These are phyloP conservation scores for Posidonia oceanica DNA, from an alignment of 116 monocot genomes.

Conservation along the genomic window DNA sequence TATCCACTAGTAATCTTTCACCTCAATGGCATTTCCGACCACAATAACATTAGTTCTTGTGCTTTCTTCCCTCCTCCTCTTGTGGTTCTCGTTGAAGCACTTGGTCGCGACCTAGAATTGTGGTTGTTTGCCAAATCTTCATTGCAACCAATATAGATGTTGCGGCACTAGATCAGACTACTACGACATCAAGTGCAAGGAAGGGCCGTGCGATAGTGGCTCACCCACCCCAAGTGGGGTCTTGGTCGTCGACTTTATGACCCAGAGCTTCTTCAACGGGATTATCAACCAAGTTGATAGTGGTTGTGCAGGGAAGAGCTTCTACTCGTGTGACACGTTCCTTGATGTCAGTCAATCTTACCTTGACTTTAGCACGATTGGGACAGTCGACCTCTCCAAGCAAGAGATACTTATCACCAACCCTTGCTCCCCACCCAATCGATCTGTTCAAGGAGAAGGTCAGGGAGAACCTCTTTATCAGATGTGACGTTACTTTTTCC, in stretches of 20 bases:
- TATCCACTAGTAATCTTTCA: too few relatives aligned
- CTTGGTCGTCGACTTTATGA: conserved; percentile 2
- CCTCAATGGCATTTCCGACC: too few relatives aligned
- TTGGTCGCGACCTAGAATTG: neutral
- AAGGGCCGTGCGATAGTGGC: neutral
- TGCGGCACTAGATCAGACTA: neutral
- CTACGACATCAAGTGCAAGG: conserved; percentile 4
- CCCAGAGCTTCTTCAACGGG: conserved; percentile 2
- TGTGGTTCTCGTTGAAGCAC: neutral
- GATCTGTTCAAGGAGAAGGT: too few relatives aligned
- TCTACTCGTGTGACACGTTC: neutral
- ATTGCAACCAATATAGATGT: conserved; percentile 3
- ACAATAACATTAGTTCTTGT: too few relatives aligned
- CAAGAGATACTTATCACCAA: too few relatives aligned
- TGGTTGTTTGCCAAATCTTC: conserved; percentile 1
- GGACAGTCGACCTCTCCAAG: neutral
- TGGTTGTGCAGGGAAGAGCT: too few relatives aligned
- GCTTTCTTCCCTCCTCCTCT: too few relatives aligned
- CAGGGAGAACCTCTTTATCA: too few relatives aligned
- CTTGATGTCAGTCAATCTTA: neutral
- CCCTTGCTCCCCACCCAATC: too few relatives aligned
- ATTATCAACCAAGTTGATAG: too few relatives aligned
- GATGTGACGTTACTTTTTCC: too few relatives aligned
- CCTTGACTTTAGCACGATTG: neutral
- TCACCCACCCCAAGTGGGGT: neutral